phyloP scores from a whole-genome alignment of 495 filamentous ascomycete genomes.

The Podospora pseudocomata region DNA sequence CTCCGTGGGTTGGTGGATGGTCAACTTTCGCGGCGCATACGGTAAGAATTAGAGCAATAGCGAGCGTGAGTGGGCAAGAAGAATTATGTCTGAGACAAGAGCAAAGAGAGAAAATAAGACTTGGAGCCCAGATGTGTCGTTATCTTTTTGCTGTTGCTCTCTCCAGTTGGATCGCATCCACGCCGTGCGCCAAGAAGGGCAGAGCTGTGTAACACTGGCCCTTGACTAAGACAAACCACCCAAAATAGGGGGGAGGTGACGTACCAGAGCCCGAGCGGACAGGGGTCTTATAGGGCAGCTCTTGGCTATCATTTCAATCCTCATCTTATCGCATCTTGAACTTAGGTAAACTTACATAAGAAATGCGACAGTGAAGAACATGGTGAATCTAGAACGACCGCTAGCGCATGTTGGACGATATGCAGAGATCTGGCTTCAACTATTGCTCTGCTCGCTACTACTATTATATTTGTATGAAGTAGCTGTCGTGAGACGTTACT shows the following conservation, averaged over 20 bases:
- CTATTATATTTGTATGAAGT: neutral
- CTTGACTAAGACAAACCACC: slow-evolving; percentile 11
- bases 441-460: neutral
- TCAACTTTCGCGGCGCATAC: neutral
- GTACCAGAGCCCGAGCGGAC: neutral
- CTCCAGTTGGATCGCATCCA: slow-evolving; percentile 4
- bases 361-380: neutral
- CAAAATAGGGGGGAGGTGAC: slow-evolving; percentile 7
- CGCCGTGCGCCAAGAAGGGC: slow-evolving; percentile 5
- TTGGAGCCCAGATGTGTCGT: slow-evolving; percentile 8
- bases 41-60: slow-evolving; percentile 1
- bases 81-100: neutral
- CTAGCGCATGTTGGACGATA: neutral
- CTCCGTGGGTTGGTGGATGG: neutral
- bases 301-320: neutral
- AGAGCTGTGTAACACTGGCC: slow-evolving; percentile 4
- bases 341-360: neutral
- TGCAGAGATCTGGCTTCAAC: neutral
- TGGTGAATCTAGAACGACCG: neutral
- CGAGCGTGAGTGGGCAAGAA: slow-evolving; percentile 1
- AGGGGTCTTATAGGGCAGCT: neutral
- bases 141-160: neutral
- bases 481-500: neutral
- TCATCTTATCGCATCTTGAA: neutral
- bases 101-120: slow-evolving; percentile 8